A percentile compares a stretch with the other conserved stretches of the same genome.
phyloP scores from a whole-genome alignment of 1,284 basidiomycete species.

The Prillingera fragicola region DNA sequence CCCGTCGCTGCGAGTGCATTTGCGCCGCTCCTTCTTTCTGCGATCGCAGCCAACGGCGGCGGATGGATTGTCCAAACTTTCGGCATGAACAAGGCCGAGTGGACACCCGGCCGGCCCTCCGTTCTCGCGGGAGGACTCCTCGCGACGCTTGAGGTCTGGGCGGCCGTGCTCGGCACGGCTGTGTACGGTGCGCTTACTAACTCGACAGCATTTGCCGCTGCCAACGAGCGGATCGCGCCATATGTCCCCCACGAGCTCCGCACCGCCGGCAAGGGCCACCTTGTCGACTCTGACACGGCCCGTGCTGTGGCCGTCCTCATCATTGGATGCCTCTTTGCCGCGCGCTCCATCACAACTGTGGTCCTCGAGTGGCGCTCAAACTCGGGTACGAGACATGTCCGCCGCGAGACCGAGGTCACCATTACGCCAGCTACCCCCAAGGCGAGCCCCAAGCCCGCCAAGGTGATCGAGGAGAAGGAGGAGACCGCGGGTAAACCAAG shows the following conservation, averaged over 20 bases:
- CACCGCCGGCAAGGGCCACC: background rate
- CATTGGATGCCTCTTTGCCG: constrained; percentile 24
- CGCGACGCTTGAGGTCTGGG: constrained; percentile 39
- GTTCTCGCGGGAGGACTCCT: constrained; percentile 29
- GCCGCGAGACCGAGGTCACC: constrained; percentile 7
- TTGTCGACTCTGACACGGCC: constrained; percentile 13
- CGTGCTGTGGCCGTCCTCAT: constrained; percentile 31
- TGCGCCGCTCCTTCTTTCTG: constrained; percentile 30
- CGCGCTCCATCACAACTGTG: constrained; percentile 20
- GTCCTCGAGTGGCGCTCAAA: constrained; percentile 13
- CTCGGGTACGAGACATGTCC: background rate
- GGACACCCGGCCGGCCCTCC: constrained; percentile 28
- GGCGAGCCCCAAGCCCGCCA: constrained; percentile 10
- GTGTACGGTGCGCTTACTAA: constrained; percentile 25
- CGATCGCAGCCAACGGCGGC: constrained; percentile 32
- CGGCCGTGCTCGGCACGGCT: constrained; percentile 20
- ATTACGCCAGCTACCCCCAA: constrained; percentile 15
- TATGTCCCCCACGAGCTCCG: constrained; percentile 18
- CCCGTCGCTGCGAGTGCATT: constrained; percentile 17
- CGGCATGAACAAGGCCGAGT: constrained; percentile 24
- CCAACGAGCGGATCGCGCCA: no score
- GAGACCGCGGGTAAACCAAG: constrained; percentile 1
- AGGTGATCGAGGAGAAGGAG: constrained; percentile 12
- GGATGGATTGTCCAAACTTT: constrained; percentile 32
- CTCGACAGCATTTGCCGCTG: no score